Base-by-base conservation (phyloP, 164 flowering plant genomes). In the Houttuynia cordata region DNA sequence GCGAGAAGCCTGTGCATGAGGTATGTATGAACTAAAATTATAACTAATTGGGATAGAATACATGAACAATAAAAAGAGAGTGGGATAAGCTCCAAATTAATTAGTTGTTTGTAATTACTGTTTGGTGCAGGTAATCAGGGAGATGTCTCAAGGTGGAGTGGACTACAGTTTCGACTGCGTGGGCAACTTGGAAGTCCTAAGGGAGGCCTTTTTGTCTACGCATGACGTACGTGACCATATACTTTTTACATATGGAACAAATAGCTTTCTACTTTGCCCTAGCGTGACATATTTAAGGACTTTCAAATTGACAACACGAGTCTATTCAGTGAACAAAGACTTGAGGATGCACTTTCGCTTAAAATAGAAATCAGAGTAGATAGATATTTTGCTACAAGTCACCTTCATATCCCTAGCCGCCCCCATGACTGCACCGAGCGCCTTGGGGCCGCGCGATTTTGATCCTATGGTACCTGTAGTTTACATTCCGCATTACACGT, bases 131-230 rank as follows among this genome's bases (percentile, higher is more conserved):
- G 77, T 58, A 70, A 84, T 88, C 19, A 67, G 68, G 58, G 85
- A 81, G 34, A 67, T 85, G 76, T 76, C 81, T 0, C 74, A 64
- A 8, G 91, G 89, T 15, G 92, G 96, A 0, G 96, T 82, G 14
- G 84, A 85, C 67, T 85, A 75, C 68, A 79, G 90, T 73, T 82
- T 85, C 58, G 96, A 85, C 58, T 85, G 90, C 63, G 74, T 75
- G 24, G 96, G 96, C 18, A 81, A 82, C 57, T 18, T 80, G 66
- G 81, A 78, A 24, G 88, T 80, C 59, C 83, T 87, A 8, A 73
- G 96, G 2, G 83, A 83, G 47, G 91, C 91, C 45, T 88, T 83
- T 70, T 62, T 81, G 62, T 82, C 91, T 13, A 77, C 87, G 7
- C 86, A 81, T 60, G 83, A 78, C 19, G 89, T 88, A 73, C 0